phyloP scores from a whole-genome alignment of 768 basidiomycete species.

The Auricularia heimuer region DNA sequence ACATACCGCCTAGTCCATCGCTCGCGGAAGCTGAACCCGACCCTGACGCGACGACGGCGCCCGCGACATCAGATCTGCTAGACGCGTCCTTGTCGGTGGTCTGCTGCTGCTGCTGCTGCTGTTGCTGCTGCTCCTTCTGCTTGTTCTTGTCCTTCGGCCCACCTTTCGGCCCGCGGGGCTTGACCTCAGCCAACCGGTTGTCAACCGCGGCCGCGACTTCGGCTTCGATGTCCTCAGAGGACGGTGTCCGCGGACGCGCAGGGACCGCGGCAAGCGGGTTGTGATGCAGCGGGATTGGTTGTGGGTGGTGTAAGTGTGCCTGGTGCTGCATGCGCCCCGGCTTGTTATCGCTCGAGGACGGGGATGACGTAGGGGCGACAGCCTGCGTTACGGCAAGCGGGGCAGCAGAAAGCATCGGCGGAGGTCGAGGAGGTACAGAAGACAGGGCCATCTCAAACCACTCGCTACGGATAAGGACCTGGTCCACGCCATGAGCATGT shows the following conservation, averaged over 20 bases:
- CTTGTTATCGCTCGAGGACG: constrained; percentile 14
- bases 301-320: constrained; percentile 12
- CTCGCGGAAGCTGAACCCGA: background rate
- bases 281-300: constrained; percentile 10
- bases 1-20: constrained; percentile 38
- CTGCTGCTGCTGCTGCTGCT: background rate
- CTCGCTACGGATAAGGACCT: constrained; percentile 76
- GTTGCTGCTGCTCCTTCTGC: constrained; percentile 19
- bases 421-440: constrained; percentile 15
- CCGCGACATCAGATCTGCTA: background rate
- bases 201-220: constrained; percentile 53
- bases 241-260: constrained; percentile 52
- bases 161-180: constrained; percentile 38
- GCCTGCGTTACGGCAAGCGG: constrained; percentile 15
- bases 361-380: constrained; percentile 22
- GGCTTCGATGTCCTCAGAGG: constrained; percentile 64
- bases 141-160: constrained; percentile 39
- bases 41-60: background rate
- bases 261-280: constrained; percentile 20
- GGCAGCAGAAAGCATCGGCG: constrained; percentile 16
- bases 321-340: constrained; percentile 9
- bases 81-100: background rate
- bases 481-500: constrained; percentile 84
- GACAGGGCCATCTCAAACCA: constrained; percentile 68
- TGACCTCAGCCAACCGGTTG: constrained; percentile 36